Evolutionary conservation across 495 filamentous ascomycete genomes (phyloP), one percentile per base, ranked within the genome.

Genomic region (Daldinia caldariorum): DNA sequence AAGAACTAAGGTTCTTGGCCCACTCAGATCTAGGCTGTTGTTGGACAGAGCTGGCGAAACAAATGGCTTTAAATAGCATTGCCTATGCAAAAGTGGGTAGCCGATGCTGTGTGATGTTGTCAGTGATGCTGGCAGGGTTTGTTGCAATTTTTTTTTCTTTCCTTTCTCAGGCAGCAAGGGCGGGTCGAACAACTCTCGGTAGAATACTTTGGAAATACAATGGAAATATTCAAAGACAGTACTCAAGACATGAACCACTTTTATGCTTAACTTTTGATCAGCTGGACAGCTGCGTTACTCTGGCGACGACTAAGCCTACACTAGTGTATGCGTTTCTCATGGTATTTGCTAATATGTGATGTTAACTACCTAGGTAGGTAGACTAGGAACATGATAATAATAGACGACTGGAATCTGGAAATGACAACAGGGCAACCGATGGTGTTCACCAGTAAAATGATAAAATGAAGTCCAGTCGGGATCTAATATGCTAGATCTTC

Each of bases 401-500:
- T 14, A 43, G 4, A 59, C 26, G 12, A 47, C 49, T 60, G 56
- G 63, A 67, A 67, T 67, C 20, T 47, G 1, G 29, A 29, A 31
- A 60, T 38, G 37, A 37, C 49, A 53, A 35, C 50, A 39, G 32
- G 32, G 39, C 37, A 43, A 53, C 49, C 6, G 49, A 22, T 39
- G 22, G 13, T 37, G 12, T 22, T 59, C 14, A 22, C 12, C 38
- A 8, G 22, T 26, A 22, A 22, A 47, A 59, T 32, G 35, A 45
- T n/a, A n/a, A n/a, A n/a, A n/a, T n/a, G n/a, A n/a, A n/a, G n/a
- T n/a, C n/a, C n/a, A 45, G 37, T 18, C 43, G 10, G 62, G 58
- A 56, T 62, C 43, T 35, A 29, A 13, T 32, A 60, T 60, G 55
- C 37, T 32, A 67, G 56, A 59, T 60, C 56, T 55, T 59, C 54